Evolutionary conservation across 202 grass and related monocot species (phyloP), one percentile per base, ranked within the genome.

Genomic region (Musa balbisiana): DNA sequence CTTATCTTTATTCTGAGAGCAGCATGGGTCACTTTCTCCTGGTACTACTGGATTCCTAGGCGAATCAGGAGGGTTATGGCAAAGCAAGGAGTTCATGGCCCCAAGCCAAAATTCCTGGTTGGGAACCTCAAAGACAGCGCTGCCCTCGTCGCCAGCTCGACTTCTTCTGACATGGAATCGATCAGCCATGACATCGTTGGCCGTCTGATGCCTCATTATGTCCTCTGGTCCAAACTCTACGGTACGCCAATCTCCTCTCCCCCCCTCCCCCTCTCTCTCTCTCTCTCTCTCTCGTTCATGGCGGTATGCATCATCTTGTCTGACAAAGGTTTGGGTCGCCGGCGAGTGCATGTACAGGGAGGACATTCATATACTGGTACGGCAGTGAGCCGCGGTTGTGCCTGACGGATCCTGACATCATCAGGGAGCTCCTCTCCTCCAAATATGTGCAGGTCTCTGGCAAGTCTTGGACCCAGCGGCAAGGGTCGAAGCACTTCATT

Each of bases 191-290:
- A 98, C 85, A 94, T 92, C 64, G 83, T 98, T 58, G 84, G 81
- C 55, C 94, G 94, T 63, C 88, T 98, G 62, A 86, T 98, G 88
- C 94, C 94, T 15, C 94, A 98, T 80, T 98, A 93, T 79, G 84
- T 85, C 25, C 87, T 88, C 74, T 98, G 94, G 94, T 89, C 79
- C 43, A 58, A 55, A 75, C 67, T 60, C 0, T 98, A 86, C 71
- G 94, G 90, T 97, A 81, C 71, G 79, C 13, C 50, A 26, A 27
- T 2, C 6, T 1, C 8, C 23, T 6, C 1, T 58, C 55, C 3
- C 55, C 0, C 12, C 13, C 2, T n/a, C n/a, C n/a, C n/a, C n/a
- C n/a, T n/a, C n/a, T n/a, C n/a, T n/a, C 13, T 13, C 13, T 56
- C 10, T 56, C 3, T 17, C 13, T 43, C 33, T 33, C 29, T 33